Conservation (phyloP, 2,329 filamentous ascomycete genomes). For the Aspergillus sp. region DNA sequence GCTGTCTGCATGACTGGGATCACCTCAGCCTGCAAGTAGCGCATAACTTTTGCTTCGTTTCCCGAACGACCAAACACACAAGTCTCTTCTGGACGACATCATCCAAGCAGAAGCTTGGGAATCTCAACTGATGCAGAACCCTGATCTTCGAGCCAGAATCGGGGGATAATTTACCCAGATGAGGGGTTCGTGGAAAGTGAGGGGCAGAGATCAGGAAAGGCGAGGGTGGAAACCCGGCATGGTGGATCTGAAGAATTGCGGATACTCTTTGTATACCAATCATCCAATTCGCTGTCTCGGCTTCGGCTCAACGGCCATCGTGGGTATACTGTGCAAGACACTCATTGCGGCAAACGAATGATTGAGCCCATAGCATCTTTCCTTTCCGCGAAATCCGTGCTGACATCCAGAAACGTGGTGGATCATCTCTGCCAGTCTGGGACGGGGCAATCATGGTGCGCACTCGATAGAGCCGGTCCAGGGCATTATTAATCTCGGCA, state of each 20-base stretch:
- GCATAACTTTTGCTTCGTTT: not conserved
- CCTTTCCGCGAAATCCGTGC: not conserved
- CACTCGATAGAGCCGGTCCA: not conserved
- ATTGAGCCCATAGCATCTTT: not conserved
- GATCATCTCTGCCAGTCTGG: not conserved
- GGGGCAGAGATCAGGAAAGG: not conserved
- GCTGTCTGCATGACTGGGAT: not conserved
- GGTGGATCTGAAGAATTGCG: not conserved
- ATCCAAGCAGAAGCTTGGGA: not conserved
- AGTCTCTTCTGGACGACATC: not conserved
- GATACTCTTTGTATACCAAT: not conserved
- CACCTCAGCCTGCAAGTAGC: not conserved
- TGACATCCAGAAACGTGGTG: not conserved
- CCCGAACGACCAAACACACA: not conserved
- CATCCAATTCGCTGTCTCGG: not conserved
- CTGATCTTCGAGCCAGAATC: not conserved
- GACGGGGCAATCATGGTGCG: not conserved
- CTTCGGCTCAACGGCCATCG: not conserved
- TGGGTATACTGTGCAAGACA: not conserved
- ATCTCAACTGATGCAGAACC: not conserved
- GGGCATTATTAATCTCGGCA: not conserved
- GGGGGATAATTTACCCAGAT: not conserved
- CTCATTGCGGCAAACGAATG: not conserved
- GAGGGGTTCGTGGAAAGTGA: not conserved
- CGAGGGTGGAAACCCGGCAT: not conserved